Base-by-base conservation (phyloP, 352 stramenopile species). In the Phytophthora pseudosyringae region DNA sequence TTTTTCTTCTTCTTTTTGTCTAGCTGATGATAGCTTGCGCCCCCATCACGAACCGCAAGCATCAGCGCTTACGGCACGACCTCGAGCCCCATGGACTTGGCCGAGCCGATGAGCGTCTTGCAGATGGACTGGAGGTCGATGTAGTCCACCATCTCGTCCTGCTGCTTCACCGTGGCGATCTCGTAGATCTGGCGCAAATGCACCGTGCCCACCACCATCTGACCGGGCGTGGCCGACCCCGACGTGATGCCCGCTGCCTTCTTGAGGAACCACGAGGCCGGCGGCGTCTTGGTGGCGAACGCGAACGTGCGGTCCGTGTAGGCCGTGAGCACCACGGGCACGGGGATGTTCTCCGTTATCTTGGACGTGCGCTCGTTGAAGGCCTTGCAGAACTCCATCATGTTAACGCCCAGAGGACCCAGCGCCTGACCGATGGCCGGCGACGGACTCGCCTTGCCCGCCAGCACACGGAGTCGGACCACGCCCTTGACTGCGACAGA, bases 381-480 rank as follows among this genome's bases (percentile, higher is more conserved):
- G 54, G 97, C 90, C 83, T 99, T 99, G 89, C 97, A 99, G 80
- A 99, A 99, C 78, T 99, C 95, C 80, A 98, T 98, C 98, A 99
- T 99, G 85, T 99, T 99, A 39, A 99, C 95, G 64, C 97, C 98
- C 4, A 99, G 82, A 38, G 97, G 98, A 81, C 98, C 97, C 11
- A 99, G 79, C 43, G 90, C 89, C 76, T 97, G 86, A 62, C 89
- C 89, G 73, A 97, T 97, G 44, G 88, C 88, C 5, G 89, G 88
- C 58, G 86, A 95, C 47, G 89, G 89, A 72, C 79, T 89, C 45
- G 89, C 89, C 73, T 96, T 94, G 68, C 87, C 86, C 8, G 89
- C 89, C 40, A 82, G 43, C 57, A 97, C 88, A 60, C 86, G 86
- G n/a, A 97, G 85, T 66, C 89, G 85, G 49, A 95, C 88, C 21